phyloP scores from a whole-genome alignment of 208 protist genomes.

The Leishmania gerbilli region DNA sequence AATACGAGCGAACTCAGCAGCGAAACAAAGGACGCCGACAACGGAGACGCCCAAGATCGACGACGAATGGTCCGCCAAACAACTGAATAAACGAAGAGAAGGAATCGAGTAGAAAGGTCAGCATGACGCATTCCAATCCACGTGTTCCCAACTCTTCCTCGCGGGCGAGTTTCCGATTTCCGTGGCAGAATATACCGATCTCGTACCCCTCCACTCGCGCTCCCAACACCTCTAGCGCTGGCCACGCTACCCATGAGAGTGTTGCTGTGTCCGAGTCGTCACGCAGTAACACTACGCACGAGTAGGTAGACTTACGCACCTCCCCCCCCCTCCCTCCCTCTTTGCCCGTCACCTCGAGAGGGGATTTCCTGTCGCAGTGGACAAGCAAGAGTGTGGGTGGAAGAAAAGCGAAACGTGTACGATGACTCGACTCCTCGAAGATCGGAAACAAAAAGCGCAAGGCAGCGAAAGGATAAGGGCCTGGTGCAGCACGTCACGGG shows the following conservation, averaged over 20 bases:
- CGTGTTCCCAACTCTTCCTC: not conserved
- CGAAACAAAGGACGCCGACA: not conserved
- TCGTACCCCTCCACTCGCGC: not conserved
- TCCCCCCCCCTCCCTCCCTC: not conserved
- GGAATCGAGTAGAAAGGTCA: not conserved
- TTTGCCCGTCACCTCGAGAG: not conserved
- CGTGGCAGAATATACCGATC: not conserved
- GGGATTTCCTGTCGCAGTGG: too few species aligned
- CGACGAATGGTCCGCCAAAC: not conserved
- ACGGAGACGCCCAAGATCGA: not conserved
- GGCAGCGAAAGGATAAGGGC: too few species aligned
- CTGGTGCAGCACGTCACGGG: too few species aligned
- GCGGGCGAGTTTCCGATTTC: not conserved
- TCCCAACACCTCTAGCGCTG: not conserved
- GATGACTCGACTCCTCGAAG: too few species aligned
- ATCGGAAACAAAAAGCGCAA: too few species aligned
- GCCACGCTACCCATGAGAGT: not conserved
- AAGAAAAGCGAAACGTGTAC: too few species aligned
- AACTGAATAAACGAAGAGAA: not conserved
- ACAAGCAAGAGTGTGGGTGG: too few species aligned
- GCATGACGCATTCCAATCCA: not conserved
- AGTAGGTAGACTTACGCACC: not conserved
- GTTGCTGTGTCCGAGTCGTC: not conserved
- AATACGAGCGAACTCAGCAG: not conserved
- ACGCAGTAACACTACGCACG: not conserved